phyloP scores from a whole-genome alignment of 768 basidiomycete species.

The Dioszegia hungarica region DNA sequence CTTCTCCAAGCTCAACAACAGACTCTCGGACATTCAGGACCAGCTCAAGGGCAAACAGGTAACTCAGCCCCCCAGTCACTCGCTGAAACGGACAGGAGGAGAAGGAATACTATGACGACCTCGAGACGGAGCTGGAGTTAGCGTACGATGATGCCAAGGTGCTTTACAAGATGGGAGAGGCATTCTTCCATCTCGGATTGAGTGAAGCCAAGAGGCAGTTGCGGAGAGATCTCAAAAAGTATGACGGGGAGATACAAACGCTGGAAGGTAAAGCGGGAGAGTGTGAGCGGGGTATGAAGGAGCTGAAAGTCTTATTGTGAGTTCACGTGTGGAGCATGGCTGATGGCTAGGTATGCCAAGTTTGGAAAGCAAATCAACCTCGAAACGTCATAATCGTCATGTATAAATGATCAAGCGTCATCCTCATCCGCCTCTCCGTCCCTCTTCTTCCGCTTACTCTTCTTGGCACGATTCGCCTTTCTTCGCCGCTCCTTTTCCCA shows the following conservation, averaged over 20 bases:
- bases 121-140: slow-evolving; percentile 79
- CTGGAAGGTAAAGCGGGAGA: slow-evolving; percentile 39
- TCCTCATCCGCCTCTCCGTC: slow-evolving; percentile 2
- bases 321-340: too few relatives aligned
- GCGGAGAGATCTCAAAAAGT: slow-evolving; percentile 31
- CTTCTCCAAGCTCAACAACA: slow-evolving; percentile 85
- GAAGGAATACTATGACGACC: slow-evolving; percentile 88
- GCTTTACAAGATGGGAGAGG: slow-evolving; percentile 84
- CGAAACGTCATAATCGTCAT: slow-evolving; percentile 54
- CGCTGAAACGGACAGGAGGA: slow-evolving; percentile 65
- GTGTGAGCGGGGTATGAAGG: slow-evolving; percentile 48
- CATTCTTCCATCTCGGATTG: slow-evolving; percentile 75
- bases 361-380: slow-evolving; percentile 91
- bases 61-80: not conserved
- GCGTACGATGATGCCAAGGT: slow-evolving; percentile 72
- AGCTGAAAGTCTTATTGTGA: slow-evolving; percentile 48
- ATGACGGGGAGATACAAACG: slow-evolving; percentile 35
- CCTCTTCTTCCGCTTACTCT: slow-evolving; percentile 55
- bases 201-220: slow-evolving; percentile 55
- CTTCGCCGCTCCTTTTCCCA: slow-evolving; percentile 71
- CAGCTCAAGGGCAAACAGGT: slow-evolving; percentile 72
- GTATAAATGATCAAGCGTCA: not conserved
- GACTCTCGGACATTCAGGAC: slow-evolving; percentile 66
- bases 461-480: slow-evolving; percentile 69
- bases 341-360: slow-evolving; percentile 62